Conservation (phyloP, 129 eudicot genomes). For the Erigeron canadensis region DNA sequence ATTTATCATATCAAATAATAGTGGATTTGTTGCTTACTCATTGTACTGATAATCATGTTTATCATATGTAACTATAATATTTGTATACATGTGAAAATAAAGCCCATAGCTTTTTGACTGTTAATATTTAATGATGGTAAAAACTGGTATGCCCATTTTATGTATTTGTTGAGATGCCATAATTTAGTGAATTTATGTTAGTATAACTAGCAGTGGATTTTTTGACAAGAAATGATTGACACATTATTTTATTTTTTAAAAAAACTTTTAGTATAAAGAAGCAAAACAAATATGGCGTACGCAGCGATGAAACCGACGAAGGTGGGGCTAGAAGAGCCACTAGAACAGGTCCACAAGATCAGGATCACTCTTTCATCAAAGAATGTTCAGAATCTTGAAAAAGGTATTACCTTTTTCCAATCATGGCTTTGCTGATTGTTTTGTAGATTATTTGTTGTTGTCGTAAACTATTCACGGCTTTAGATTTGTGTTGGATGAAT, state of each 20-base stretch:
- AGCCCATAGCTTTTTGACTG: not conserved
- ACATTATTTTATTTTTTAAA: not conserved
- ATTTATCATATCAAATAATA: no score
- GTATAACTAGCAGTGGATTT: not conserved
- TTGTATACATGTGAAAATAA: not conserved
- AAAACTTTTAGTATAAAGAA: not conserved
- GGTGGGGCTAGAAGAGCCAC: conserved; percentile 75
- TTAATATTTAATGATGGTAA: not conserved
- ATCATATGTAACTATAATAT: no score
- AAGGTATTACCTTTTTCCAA: conserved; percentile 43
- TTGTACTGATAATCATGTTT: no score
- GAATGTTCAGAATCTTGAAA: conserved; percentile 86
- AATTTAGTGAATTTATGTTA: not conserved
- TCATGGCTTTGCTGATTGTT: not conserved
- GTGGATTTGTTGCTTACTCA: no score
- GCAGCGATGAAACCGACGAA: conserved; percentile 89
- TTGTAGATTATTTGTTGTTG: not conserved
- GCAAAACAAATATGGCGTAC: conserved; percentile 48
- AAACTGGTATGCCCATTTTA: not conserved
- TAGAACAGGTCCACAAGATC: conserved; percentile 75
- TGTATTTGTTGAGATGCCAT: not conserved
- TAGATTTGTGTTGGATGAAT: not conserved
- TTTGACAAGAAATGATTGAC: not conserved
- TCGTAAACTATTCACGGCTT: no score
- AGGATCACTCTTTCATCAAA: conserved; percentile 92